Percentiles rank a stretch among this genome's conserved stretches.
Conservation (phyloP, 2,329 filamentous ascomycete genomes). For the Pseudogymnoascus sp. region DNA sequence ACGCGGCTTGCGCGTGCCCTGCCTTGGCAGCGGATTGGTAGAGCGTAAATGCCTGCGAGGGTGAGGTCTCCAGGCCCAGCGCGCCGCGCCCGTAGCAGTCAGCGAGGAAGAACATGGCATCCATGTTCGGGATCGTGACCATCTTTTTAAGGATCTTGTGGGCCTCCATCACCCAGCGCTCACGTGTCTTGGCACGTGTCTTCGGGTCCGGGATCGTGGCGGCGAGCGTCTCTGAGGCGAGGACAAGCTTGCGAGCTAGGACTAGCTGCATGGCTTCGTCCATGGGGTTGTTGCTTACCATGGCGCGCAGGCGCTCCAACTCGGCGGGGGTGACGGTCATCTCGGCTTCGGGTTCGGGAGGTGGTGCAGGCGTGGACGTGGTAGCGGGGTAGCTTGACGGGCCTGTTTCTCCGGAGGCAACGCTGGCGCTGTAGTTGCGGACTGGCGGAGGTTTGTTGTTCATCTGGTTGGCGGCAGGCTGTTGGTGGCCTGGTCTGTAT, state of each 20-base stretch:
- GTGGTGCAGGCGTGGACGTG: slow-evolving; percentile 10
- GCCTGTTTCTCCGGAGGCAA: slow-evolving; percentile 4
- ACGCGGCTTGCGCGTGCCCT: slow-evolving; percentile 78
- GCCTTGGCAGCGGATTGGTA: slow-evolving; percentile 92
- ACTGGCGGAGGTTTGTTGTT: slow-evolving; percentile 49
- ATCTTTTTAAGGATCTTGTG: slow-evolving; percentile 91
- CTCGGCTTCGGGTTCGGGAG: slow-evolving; percentile 21
- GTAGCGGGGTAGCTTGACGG: neutral
- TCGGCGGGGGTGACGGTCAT: slow-evolving; percentile 68
- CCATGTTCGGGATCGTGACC: slow-evolving; percentile 60
- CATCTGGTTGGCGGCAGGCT: slow-evolving; percentile 45
- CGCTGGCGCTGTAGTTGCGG: slow-evolving; percentile 27
- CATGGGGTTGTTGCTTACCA: slow-evolving; percentile 60
- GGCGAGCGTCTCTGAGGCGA: slow-evolving; percentile 72
- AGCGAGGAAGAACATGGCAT: slow-evolving; percentile 90
- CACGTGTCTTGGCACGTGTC: slow-evolving; percentile 64
- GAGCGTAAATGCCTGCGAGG: slow-evolving; percentile 85
- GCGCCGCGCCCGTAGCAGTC: slow-evolving; percentile 79
- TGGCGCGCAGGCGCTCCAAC: slow-evolving; percentile 63
- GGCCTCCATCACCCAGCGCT: slow-evolving; percentile 77
- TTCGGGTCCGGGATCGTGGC: slow-evolving; percentile 58
- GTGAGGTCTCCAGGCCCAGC: slow-evolving; percentile 71
- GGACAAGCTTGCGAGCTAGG: slow-evolving; percentile 75
- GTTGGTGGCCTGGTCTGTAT: slow-evolving; percentile 48
- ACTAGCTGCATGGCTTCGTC: slow-evolving; percentile 65